Evolutionary conservation across 208 protist genomes (phyloP).

Genomic region (Sergeia podlipaevii): DNA sequence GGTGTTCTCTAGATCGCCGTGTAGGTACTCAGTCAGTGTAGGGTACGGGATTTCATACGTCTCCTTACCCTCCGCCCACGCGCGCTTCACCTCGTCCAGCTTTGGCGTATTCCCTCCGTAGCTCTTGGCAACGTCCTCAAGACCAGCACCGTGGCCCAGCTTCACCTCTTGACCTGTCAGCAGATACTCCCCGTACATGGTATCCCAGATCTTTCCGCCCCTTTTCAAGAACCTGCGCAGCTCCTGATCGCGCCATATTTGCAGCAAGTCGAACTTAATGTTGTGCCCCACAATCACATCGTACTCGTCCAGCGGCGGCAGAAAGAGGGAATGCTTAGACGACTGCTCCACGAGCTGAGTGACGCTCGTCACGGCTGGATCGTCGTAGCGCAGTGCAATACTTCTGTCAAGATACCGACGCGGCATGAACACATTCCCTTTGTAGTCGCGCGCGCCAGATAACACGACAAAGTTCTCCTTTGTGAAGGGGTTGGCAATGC

Average conservation of each 20-base stretch:
- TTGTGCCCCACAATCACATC: constrained; percentile 92
- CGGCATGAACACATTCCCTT: constrained; percentile 86
- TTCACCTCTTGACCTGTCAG: constrained; percentile 85
- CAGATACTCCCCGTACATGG: constrained; percentile 93
- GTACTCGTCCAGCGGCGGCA: constrained; percentile 88
- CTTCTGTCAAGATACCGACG: constrained; percentile 78
- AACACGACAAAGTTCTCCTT: constrained; percentile 89
- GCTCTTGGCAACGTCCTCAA: constrained; percentile 89
- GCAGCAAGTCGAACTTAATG: constrained; percentile 92
- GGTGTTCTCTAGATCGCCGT: constrained; percentile 91
- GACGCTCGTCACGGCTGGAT: constrained; percentile 49
- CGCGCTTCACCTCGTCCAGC: constrained; percentile 87
- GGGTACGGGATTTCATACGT: constrained; percentile 87
- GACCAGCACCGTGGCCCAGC: constrained; percentile 73
- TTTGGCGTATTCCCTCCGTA: constrained; percentile 89
- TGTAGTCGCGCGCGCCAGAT: constrained; percentile 85
- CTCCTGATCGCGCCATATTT: constrained; percentile 84
- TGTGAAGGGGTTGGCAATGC: constrained; percentile 89
- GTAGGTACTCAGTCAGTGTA: constrained; percentile 82
- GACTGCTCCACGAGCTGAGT: constrained; percentile 72
- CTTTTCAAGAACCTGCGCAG: constrained; percentile 77
- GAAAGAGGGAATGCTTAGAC: constrained; percentile 78
- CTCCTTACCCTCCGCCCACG: constrained; percentile 88
- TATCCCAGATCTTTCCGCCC: constrained; percentile 91
- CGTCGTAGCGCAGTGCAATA: constrained; percentile 77